Base-by-base conservation (phyloP, 2,329 filamentous ascomycete species). In the Ophiostoma montium region DNA sequence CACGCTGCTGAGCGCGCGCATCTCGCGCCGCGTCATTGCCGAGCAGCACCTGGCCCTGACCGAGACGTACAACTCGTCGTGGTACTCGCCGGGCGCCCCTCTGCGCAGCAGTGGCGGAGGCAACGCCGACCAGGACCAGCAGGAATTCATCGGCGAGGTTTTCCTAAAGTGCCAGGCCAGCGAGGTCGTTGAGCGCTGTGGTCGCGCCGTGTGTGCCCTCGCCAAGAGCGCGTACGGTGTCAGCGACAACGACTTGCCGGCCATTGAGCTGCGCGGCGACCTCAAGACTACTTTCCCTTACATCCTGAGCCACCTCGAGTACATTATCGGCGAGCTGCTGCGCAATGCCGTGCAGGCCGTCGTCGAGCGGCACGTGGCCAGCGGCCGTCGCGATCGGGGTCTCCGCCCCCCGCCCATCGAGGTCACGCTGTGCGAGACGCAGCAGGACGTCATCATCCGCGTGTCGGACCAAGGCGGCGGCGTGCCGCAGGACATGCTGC, bases 401-500 rank as follows among this genome's bases (percentile, higher is more conserved):
- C 7, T 33, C 11, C 30, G n/a, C 3, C 83, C 86, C 1, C 86
- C 86, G 0, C 87, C 90, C 1, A 92, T 98, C 56, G 86, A 95
- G 60, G 86, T 98, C 19, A 82, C 94, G 50, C 84, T 98, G 55
- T 96, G 90, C 66, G 90, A 96, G 67, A 86, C 89, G 3, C 79
- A 84, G 32, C 87, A 96, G 62, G 88, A 96, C 67, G 87, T 96
- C 59, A 95, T 95, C 55, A 89, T 98, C 64, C 80, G 92, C 38
- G 86, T 98, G 39, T 96, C 89, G 0, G 94, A 98, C 61, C 88
- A 88, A 62, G 92, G 90, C 45, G 92, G 94, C 53, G 92, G 94
- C 33, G 86, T 98, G 48, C 82, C 88, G 1, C 78, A 81, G 45
- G 86, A 92, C 39, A 78, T 90, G 51, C 69, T 95, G 19, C 89